phyloP scores from a whole-genome alignment of 78 protist genomes.

The Dictyostelium citrinum region DNA sequence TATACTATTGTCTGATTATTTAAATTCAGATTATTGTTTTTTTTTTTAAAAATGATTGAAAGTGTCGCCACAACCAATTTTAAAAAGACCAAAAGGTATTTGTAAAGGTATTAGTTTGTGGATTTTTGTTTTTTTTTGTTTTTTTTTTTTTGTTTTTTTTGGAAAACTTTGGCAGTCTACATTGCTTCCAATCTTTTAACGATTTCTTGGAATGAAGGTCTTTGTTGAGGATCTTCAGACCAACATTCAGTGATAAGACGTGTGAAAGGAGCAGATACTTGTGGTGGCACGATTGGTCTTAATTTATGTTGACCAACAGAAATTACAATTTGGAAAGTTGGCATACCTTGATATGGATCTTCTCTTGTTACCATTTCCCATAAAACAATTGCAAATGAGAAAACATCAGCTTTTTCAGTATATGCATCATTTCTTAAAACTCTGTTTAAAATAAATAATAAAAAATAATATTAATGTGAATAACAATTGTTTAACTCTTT shows the following conservation, averaged over 20 bases:
- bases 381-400: slow-evolving; percentile 65
- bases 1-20: not conserved
- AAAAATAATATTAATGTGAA: too few relatives aligned
- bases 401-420: slow-evolving; percentile 74
- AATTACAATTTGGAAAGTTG: slow-evolving; percentile 79
- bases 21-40: not conserved
- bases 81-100: too few relatives aligned
- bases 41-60: not conserved
- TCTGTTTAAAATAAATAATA: not conserved
- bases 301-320: slow-evolving; percentile 76
- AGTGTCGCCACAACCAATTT: too few relatives aligned
- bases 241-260: slow-evolving; percentile 69
- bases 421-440: slow-evolving; percentile 57
- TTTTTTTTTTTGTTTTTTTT: not conserved
- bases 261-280: slow-evolving; percentile 37
- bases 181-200: slow-evolving; percentile 13
- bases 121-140: not conserved
- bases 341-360: slow-evolving; percentile 82
- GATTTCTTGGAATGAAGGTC: slow-evolving; percentile 76
- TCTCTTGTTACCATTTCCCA: slow-evolving; percentile 72
- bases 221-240: slow-evolving; percentile 74
- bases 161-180: not conserved
- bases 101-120: too few relatives aligned
- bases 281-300: slow-evolving; percentile 74
- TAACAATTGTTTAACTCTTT: too few relatives aligned